Evolutionary conservation across 228 moss, liverwort and hornwort genomes (phyloP).

Genomic region (Sphagnum magellanicum): DNA sequence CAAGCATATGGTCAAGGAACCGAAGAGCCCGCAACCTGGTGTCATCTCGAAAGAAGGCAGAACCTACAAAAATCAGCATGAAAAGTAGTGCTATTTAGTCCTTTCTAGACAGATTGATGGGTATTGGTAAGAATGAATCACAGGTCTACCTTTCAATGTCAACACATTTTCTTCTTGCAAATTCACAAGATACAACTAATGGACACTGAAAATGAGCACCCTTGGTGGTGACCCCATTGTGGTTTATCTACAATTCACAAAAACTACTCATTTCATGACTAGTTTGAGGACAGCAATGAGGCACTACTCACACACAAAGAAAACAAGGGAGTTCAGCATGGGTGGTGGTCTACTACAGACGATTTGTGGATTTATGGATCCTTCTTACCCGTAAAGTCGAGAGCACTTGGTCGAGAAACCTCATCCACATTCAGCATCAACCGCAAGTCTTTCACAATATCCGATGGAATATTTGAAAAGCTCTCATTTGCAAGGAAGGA

Average conservation of each 20-base stretch:
- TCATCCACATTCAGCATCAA: constrained; percentile 86
- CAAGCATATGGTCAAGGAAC: constrained; percentile 97
- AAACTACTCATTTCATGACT: too few relatives aligned
- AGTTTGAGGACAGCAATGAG: too few relatives aligned
- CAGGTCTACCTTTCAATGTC: neutral
- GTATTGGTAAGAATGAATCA: neutral
- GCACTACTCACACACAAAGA: too few relatives aligned
- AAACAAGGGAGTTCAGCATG: too few relatives aligned
- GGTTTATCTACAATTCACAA: too few relatives aligned
- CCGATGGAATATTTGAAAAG: constrained; percentile 64
- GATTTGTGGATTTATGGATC: too few relatives aligned
- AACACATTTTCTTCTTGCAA: neutral
- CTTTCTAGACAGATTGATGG: neutral
- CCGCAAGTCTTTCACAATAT: constrained; percentile 63
- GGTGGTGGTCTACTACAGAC: too few relatives aligned
- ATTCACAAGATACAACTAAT: neutral
- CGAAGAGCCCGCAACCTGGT: constrained; percentile 88
- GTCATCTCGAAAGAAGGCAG: constrained; percentile 86
- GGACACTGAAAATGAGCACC: too few relatives aligned
- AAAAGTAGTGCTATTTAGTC: too few relatives aligned
- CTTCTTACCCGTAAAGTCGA: constrained; percentile 75
- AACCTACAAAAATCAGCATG: constrained; percentile 32
- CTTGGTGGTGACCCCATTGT: too few relatives aligned
- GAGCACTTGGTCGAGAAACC: constrained; percentile 67
- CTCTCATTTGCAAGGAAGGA: constrained; percentile 78